Percentiles rank a stretch among this genome's conserved stretches.
phyloP scores from a whole-genome alignment of 495 filamentous ascomycete species.

The Evansstolkia leycettana region DNA sequence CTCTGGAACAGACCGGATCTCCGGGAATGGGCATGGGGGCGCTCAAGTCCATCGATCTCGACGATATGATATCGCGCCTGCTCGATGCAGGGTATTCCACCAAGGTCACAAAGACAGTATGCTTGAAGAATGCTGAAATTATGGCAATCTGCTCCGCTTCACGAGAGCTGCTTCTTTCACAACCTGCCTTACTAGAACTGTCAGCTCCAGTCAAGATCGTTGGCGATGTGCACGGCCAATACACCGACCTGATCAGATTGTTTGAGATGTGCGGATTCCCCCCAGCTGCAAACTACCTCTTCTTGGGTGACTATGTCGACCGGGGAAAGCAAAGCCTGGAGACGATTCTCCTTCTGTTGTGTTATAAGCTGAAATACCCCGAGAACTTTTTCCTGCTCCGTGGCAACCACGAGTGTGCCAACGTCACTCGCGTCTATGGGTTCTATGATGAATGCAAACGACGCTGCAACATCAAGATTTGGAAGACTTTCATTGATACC shows the following conservation, averaged over 20 bases:
- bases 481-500: constrained; percentile 97
- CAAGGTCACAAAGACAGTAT: constrained; percentile 94
- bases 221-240: constrained; percentile 96
- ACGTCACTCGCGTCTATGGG: constrained; percentile 94
- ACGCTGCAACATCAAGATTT: constrained; percentile 94
- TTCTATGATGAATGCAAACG: constrained; percentile 99
- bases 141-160: constrained; percentile 79
- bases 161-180: constrained; percentile 78
- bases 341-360: constrained; percentile 88
- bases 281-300: constrained; percentile 85
- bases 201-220: constrained; percentile 98
- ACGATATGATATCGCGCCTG: constrained; percentile 93
- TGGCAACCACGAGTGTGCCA: constrained; percentile 97
- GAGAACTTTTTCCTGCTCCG: constrained; percentile 98
- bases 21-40: constrained; percentile 48
- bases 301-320: constrained; percentile 96
- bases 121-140: constrained; percentile 95
- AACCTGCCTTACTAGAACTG: constrained; percentile 85
- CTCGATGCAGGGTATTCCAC: constrained; percentile 91
- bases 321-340: constrained; percentile 95
- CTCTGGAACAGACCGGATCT: constrained; percentile 25
- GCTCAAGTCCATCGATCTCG: constrained; percentile 81
- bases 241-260: constrained; percentile 91
- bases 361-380: constrained; percentile 97
- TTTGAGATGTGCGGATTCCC: constrained; percentile 99